phyloP scores from a whole-genome alignment of 2,329 filamentous ascomycete species.

The Orbilia quercus region DNA sequence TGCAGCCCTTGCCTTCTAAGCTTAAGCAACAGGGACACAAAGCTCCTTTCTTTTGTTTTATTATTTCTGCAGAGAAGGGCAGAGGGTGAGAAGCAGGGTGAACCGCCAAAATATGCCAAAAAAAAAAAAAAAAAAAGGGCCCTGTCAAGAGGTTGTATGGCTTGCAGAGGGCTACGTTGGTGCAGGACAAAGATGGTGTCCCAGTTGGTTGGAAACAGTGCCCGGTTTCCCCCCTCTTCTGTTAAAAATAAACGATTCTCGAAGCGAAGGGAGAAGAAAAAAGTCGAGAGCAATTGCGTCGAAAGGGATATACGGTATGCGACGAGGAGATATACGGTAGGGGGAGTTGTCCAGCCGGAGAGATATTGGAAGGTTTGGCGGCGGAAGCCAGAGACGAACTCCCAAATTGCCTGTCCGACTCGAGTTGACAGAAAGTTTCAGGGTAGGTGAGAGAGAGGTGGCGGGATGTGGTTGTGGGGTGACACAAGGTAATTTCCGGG shows the following conservation, averaged over 20 bases:
- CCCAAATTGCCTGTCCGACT: background rate
- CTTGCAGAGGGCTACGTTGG: slow-evolving; percentile 19
- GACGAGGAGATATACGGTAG: no score
- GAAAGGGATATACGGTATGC: background rate
- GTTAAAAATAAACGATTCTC: background rate
- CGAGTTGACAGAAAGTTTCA: background rate
- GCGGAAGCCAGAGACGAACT: background rate
- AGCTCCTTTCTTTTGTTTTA: slow-evolving; percentile 23
- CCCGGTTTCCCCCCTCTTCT: background rate
- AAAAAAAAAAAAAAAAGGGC: slow-evolving; percentile 9
- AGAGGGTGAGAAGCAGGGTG: background rate
- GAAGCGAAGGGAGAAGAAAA: no score
- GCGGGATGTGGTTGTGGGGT: slow-evolving; percentile 1
- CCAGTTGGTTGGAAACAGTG: slow-evolving; percentile 14
- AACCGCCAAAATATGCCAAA: slow-evolving; percentile 1
- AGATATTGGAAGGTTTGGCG: background rate
- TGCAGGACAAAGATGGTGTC: slow-evolving; percentile 16
- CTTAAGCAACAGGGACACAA: slow-evolving; percentile 27
- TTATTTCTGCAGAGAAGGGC: slow-evolving; percentile 5
- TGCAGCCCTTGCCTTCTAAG: slow-evolving; percentile 31
- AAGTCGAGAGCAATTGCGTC: background rate
- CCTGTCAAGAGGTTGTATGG: slow-evolving; percentile 30
- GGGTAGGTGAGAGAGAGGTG: background rate
- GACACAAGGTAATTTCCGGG: slow-evolving; percentile 25
- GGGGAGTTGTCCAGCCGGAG: no score